Percentiles rank a stretch among this genome's conserved stretches.
phyloP scores from a whole-genome alignment of 2,329 filamentous ascomycete genomes.

The Talaromyces piceae region DNA sequence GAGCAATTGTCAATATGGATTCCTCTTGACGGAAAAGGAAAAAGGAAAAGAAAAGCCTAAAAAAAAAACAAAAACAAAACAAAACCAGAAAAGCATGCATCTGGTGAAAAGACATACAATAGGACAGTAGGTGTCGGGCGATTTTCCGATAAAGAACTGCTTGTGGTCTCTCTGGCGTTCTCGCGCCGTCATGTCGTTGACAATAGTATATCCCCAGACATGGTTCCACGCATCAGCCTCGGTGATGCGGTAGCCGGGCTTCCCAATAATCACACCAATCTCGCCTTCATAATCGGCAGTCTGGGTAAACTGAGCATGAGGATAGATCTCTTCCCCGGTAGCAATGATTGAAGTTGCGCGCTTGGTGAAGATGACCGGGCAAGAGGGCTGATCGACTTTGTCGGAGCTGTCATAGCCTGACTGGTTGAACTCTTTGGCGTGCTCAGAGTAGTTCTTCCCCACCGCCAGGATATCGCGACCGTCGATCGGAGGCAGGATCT shows the following conservation, averaged over 20 bases:
- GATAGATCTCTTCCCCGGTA: constrained; percentile 40
- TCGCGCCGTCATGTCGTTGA: constrained; percentile 29
- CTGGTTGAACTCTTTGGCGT: constrained; percentile 37
- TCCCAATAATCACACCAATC: constrained; percentile 48
- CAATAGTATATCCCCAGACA: constrained; percentile 52
- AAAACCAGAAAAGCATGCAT: background rate
- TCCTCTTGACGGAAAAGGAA: too few species aligned
- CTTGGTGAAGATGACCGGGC: background rate
- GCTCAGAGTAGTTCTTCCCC: constrained; percentile 48
- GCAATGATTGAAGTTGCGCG: constrained; percentile 17
- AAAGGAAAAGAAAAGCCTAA: too few species aligned
- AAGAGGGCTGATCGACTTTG: background rate
- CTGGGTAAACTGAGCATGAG: constrained; percentile 42
- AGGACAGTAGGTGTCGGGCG: background rate
- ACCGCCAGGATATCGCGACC: constrained; percentile 49
- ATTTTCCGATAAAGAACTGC: background rate
- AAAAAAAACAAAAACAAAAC: too few species aligned
- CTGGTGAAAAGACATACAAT: background rate
- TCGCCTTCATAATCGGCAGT: constrained; percentile 45
- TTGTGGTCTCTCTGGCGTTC: background rate
- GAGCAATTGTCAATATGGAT: background rate
- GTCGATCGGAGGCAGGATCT: constrained; percentile 22
- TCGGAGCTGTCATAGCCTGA: background rate
- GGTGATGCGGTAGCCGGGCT: constrained; percentile 37
- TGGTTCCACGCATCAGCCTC: constrained; percentile 42